Base-by-base conservation (phyloP, 139 green algal genomes). In the Closterium sp. region DNA sequence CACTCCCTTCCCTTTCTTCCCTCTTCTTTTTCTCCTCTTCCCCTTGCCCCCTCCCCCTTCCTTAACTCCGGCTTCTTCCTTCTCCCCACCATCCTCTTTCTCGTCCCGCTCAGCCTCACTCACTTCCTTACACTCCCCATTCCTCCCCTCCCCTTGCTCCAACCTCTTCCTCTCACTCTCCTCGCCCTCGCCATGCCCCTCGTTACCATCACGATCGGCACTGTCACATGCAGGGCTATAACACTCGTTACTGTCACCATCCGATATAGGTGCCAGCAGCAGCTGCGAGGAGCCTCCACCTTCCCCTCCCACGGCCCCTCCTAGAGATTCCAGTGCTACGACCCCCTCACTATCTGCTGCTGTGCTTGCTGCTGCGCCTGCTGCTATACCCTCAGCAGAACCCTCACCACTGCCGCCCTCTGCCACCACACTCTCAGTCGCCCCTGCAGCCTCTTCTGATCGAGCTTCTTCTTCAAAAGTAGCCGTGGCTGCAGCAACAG, bases 1-100 rank as follows among this genome's bases (percentile, higher is more conserved):
- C 10, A 25, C 84, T 19, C 84, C 84, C 84, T 66, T 87, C 25
- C 33, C 84, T 35, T 34, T 35, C 84, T 34, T 87, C 10, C 33
- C 84, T 87, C 33, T 87, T 87, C 33, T 35, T 87, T 34, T 35
- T 19, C 33, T 34, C 33, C 84, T 87, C 84, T 87, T 87, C 84
- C 23, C 23, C 33, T 66, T 87, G 84, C 84, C 33, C 33, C 33
- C 84, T 25, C 8, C 33, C 5, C 8, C 84, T 87, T 12, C 8
- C 43, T 69, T 69, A 69, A 12, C 23, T 16, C 43, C 43, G 21
- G 43, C 9, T 12, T 16, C 43, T 16, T 69, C 43, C 43, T 69
- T 16, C 43, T 69, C 43, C 21, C 43, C 43, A 16, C 23, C 43
- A 12, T 69, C 43, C 43, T 69, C 43, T 69, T 16, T 69, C 43